A percentile compares a stretch with the other conserved stretches of the same genome.
These are phyloP conservation scores for Penicillium angulare DNA, from an alignment of 495 filamentous ascomycete genomes.

Conservation along the genomic window DNA sequence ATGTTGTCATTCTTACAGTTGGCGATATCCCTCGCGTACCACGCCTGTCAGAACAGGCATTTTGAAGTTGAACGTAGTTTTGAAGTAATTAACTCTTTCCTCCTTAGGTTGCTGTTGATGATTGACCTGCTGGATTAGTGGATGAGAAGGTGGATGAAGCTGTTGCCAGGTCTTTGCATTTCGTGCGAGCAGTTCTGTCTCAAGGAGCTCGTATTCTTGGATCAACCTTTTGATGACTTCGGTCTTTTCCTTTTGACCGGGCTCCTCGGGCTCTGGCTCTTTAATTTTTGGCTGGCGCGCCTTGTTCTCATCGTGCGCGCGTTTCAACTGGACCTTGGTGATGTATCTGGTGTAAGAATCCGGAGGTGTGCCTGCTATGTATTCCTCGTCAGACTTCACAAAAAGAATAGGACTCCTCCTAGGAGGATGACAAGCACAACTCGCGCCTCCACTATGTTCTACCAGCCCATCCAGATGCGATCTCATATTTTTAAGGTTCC, in stretches of 20 bases:
- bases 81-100: conserved; percentile 32
- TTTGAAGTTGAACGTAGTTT: conserved; percentile 47
- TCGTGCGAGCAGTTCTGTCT: conserved; percentile 48
- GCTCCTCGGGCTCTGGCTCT: conserved; percentile 1
- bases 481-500: conserved; percentile 48
- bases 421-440: background rate
- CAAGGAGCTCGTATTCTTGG: conserved; percentile 50
- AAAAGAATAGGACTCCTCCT: conserved; percentile 11
- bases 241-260: conserved; percentile 51
- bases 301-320: background rate
- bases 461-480: conserved; percentile 36
- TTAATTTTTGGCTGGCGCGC: too few relatives aligned
- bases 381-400: conserved; percentile 25
- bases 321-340: conserved; percentile 3
- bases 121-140: background rate
- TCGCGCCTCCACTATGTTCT: too few relatives aligned
- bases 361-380: conserved; percentile 41
- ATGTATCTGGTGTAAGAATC: conserved; percentile 55
- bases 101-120: background rate
- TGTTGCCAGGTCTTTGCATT: conserved; percentile 66
- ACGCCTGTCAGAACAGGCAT: conserved; percentile 50
- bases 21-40: conserved; percentile 53
- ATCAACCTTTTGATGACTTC: conserved; percentile 47
- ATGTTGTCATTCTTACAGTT: conserved; percentile 37
- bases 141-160: conserved; percentile 53